These are phyloP conservation scores for Mycosphaerelloides madeirae DNA, from an alignment of 2,329 filamentous ascomycete genomes.

Conservation along the genomic window DNA sequence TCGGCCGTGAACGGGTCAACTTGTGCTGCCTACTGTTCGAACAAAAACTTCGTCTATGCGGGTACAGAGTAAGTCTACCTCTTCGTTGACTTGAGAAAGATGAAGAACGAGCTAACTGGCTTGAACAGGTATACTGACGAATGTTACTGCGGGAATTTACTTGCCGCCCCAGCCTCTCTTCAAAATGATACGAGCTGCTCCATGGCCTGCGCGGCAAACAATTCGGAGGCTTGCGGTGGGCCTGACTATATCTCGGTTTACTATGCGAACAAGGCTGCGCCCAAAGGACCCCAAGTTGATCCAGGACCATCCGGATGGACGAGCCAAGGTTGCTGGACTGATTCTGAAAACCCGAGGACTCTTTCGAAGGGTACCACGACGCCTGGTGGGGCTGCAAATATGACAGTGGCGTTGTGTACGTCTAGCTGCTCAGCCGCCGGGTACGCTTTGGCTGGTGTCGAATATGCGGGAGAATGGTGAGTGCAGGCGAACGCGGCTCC, in stretches of 20 bases:
- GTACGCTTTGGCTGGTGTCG: constrained; percentile 30
- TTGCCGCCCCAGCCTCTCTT: constrained; percentile 16
- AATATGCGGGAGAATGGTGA: constrained; percentile 35
- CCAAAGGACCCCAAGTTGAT: constrained; percentile 16
- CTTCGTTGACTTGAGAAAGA: too few relatives aligned
- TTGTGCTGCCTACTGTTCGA: constrained; percentile 19
- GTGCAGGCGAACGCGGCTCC: too few relatives aligned
- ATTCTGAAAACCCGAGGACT: constrained; percentile 21
- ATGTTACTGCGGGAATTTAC: constrained; percentile 24
- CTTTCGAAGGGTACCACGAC: constrained; percentile 17
- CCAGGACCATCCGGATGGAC: constrained; percentile 24
- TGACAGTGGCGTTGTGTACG: constrained; percentile 26
- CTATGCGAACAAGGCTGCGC: constrained; percentile 19
- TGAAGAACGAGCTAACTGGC: too few relatives aligned
- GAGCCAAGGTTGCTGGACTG: constrained; percentile 31
- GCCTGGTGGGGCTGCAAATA: constrained; percentile 21
- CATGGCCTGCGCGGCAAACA: constrained; percentile 29
- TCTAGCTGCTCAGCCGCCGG: constrained; percentile 25
- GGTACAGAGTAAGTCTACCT: constrained; percentile 15
- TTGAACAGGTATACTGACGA: constrained; percentile 1
- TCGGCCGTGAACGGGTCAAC: constrained; percentile 20
- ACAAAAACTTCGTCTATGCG: constrained; percentile 22
- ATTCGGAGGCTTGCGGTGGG: constrained; percentile 26
- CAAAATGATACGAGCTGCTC: constrained; percentile 23
- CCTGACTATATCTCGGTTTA: constrained; percentile 24